Evolutionary conservation across 2,329 filamentous ascomycete species (phyloP), one percentile per base, ranked within the genome.

Genomic region (Byssochlamys sp.): DNA sequence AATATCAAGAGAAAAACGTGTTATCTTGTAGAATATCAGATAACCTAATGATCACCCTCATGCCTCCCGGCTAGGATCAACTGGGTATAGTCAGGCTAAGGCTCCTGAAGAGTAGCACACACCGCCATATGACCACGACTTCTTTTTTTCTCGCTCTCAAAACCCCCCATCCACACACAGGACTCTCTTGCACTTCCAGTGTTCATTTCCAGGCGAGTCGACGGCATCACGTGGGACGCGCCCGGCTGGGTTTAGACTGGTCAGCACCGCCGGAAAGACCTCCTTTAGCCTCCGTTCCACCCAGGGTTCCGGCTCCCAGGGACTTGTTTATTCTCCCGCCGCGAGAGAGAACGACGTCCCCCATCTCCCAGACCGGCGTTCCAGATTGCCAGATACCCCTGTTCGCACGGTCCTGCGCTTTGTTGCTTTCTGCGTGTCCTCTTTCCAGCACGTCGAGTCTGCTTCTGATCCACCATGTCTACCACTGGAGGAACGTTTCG

Each of bases 401-500:
- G 29, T 51, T 26, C 49, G 49, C 49, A 51, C 49, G 49, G 54
- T 54, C 28, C 26, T 54, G 28, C 25, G 19, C 55, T 52, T 35
- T 35, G 28, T 26, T 27, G 33, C 39, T 53, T 56, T 59, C 52
- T 53, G 19, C 25, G 25, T 29, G 39, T 25, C 45, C n/a, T 29
- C 59, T 56, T 27, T 31, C 27, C 33, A 29, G 57, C 51, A 53
- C 55, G 25, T 62, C 58, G 59, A 59, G 58, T 57, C 54, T 62
- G 61, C 60, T 60, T 59, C 59, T 64, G 53, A 31, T 35, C 55
- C 69, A 75, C 60, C 65, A 85, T 85, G 83, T 85, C 83, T 65
- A 74, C 79, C 66, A 77, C 80, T 57, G 67, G 64, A 58, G 82
- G 83, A 65, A 85, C 83, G 56, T 80, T 80, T 71, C 76, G 83